Evolutionary conservation across 768 basidiomycete species (phyloP).

Genomic region (Trametes villosa): DNA sequence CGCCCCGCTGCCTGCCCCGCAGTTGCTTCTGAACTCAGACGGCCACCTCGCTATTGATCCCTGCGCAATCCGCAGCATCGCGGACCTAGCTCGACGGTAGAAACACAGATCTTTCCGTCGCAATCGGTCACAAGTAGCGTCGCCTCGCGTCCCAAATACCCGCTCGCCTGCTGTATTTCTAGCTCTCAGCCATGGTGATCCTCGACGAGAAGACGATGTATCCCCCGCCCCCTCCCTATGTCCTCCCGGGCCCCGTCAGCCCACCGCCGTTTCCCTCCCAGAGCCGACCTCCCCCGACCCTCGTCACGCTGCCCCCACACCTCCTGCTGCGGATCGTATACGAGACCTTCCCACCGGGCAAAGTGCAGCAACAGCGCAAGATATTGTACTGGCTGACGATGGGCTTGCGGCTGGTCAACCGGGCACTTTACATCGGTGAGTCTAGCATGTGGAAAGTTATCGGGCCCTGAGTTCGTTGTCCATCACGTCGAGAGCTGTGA

Average conservation of each 20-base stretch:
- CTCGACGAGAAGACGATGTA: slow-evolving; percentile 48
- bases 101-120: slow-evolving; percentile 7
- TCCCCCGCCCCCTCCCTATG: slow-evolving; percentile 45
- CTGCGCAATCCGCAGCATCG: slow-evolving; percentile 21
- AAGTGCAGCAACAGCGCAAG: slow-evolving; percentile 60
- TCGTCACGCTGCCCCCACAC: slow-evolving; percentile 57
- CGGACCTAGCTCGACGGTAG: neutral
- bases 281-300: slow-evolving; percentile 14
- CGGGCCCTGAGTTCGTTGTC: too few relatives aligned
- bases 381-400: slow-evolving; percentile 73
- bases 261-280: slow-evolving; percentile 43
- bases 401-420: slow-evolving; percentile 66
- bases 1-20: slow-evolving; percentile 9
- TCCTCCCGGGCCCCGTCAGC: slow-evolving; percentile 25
- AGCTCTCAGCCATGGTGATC: slow-evolving; percentile 44
- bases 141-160: slow-evolving; percentile 17
- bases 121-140: slow-evolving; percentile 18
- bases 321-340: slow-evolving; percentile 73
- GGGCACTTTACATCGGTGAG: slow-evolving; percentile 69
- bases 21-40: slow-evolving; percentile 18
- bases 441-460: neutral
- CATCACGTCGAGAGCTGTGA: neutral
- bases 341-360: slow-evolving; percentile 58
- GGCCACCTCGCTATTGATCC: slow-evolving; percentile 8
- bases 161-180: slow-evolving; percentile 13